These are phyloP conservation scores for Naganishia cerealis DNA, from an alignment of 1,284 basidiomycete species.

Conservation along the genomic window DNA sequence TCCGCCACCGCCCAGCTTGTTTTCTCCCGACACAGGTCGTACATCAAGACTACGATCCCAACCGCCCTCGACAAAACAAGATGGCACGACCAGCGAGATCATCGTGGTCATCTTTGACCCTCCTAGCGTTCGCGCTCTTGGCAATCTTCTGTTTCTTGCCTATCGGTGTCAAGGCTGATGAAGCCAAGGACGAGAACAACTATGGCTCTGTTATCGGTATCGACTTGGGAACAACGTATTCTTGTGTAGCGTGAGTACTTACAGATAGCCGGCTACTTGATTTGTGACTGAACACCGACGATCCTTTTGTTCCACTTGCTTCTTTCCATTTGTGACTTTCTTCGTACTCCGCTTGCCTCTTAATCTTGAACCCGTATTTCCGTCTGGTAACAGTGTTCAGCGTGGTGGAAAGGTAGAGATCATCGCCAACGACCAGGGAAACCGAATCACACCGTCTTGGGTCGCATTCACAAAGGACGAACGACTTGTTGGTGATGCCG, in stretches of 20 bases:
- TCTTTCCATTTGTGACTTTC: constrained; percentile 57
- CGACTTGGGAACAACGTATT: constrained; percentile 63
- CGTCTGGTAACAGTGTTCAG: constrained; percentile 67
- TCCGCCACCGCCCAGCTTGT: constrained; percentile 5
- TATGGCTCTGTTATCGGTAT: constrained; percentile 88
- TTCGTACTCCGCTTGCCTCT: neutral
- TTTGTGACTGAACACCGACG: constrained; percentile 57
- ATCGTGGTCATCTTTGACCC: constrained; percentile 39
- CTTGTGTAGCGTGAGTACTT: constrained; percentile 58
- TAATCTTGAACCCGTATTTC: neutral
- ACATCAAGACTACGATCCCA: constrained; percentile 11
- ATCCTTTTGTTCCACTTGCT: neutral
- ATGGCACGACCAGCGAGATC: constrained; percentile 20
- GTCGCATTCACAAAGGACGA: constrained; percentile 88
- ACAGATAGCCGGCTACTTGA: constrained; percentile 58
- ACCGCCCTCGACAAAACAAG: constrained; percentile 10
- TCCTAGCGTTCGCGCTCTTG: constrained; percentile 51
- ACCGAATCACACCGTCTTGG: constrained; percentile 95
- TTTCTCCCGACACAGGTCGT: neutral
- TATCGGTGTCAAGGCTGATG: constrained; percentile 43
- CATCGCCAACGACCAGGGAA: constrained; percentile 95
- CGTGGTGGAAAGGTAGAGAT: constrained; percentile 91
- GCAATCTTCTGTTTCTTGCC: constrained; percentile 54
- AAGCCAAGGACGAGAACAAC: constrained; percentile 57
- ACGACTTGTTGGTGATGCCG: constrained; percentile 69